A percentile compares a stretch with the other conserved stretches of the same genome.
Evolutionary conservation across 2,329 filamentous ascomycete genomes (phyloP).

Genomic region (Exserohilum turcica): DNA sequence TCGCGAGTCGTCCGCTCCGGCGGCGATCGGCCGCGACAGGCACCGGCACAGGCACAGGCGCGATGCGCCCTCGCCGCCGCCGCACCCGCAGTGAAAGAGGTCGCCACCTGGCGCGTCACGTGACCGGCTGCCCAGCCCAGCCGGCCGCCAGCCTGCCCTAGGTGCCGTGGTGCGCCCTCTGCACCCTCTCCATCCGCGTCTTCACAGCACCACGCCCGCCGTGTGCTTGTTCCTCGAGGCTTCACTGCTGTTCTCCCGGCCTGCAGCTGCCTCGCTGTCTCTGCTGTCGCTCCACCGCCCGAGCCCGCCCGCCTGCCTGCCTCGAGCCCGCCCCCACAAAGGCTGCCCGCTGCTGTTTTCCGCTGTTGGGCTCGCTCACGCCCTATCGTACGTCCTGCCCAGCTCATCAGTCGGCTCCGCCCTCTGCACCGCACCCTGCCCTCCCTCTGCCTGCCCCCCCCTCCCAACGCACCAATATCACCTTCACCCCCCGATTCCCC

Average conservation of each 20-base stretch:
- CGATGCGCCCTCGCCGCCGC: conserved; percentile 22
- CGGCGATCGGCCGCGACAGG: too few relatives aligned
- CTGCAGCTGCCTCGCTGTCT: conserved; percentile 38
- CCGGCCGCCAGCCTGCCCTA: conserved; percentile 13
- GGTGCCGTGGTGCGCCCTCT: conserved; percentile 17
- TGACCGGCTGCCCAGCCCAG: conserved; percentile 18
- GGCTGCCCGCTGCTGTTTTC: conserved; percentile 31
- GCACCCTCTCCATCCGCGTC: conserved; percentile 25
- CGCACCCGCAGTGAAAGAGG: conserved; percentile 19
- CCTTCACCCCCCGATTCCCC: conserved; percentile 21
- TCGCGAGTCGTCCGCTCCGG: conserved; percentile 11
- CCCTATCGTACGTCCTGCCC: conserved; percentile 45
- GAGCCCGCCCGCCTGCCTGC: conserved; percentile 20
- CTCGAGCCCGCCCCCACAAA: conserved; percentile 17
- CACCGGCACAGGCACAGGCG: too few relatives aligned
- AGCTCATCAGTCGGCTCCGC: conserved; percentile 33
- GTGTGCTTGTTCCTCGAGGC: conserved; percentile 35
- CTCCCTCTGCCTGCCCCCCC: conserved; percentile 23
- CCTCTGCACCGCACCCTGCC: conserved; percentile 24
- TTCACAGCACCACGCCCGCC: conserved; percentile 27
- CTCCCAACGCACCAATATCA: conserved; percentile 8
- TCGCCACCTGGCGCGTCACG: conserved; percentile 21
- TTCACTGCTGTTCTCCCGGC: conserved; percentile 31
- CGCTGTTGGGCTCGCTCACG: conserved; percentile 49
- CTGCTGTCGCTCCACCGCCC: conserved; percentile 3